phyloP scores from a whole-genome alignment of 257 asterid genomes.

The Lycium ferocissimum region DNA sequence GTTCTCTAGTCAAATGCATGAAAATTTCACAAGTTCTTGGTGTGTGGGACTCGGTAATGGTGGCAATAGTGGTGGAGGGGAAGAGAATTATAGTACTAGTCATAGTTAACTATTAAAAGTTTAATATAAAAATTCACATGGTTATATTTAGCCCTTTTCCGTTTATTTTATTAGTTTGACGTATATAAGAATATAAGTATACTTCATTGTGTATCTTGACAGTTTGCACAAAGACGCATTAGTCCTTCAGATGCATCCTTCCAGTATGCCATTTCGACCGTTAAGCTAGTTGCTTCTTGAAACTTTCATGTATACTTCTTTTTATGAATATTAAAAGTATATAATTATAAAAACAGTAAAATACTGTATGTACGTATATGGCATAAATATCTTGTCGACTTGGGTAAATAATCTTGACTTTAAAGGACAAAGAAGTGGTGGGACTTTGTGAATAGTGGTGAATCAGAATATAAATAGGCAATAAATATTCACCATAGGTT shows the following conservation, averaged over 20 bases:
- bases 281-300: background rate
- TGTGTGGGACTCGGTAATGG: too few relatives aligned
- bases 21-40: too few relatives aligned
- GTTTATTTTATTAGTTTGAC: too few relatives aligned
- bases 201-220: too few relatives aligned
- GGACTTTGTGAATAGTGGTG: background rate
- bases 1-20: too few relatives aligned
- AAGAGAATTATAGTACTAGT: too few relatives aligned
- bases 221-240: background rate
- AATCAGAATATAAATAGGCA: background rate
- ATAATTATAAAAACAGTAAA: background rate
- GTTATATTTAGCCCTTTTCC: too few relatives aligned
- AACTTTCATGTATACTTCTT: background rate
- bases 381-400: background rate
- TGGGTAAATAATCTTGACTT: background rate
- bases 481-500: conserved; percentile 21
- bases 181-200: too few relatives aligned
- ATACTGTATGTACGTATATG: background rate
- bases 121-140: too few relatives aligned
- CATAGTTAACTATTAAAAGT: too few relatives aligned
- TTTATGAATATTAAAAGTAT: background rate
- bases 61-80: too few relatives aligned
- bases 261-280: background rate
- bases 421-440: background rate
- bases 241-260: background rate